Conservation (phyloP, 2,329 filamentous ascomycete species). For the Colletotrichum sojae region DNA sequence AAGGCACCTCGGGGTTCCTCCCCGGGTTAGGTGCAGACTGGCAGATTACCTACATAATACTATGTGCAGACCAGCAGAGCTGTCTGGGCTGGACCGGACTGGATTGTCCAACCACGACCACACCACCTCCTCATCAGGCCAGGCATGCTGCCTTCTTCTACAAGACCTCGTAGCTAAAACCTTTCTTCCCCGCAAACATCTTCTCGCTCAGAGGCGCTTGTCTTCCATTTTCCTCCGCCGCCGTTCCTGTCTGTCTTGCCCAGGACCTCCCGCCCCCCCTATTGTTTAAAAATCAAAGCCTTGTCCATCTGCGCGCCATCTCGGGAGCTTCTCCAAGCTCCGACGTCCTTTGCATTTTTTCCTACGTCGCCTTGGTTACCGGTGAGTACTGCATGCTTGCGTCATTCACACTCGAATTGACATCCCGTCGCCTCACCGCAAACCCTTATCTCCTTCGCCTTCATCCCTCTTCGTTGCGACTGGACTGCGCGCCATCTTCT, state of each 20-base stretch:
- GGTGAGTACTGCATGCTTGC: conserved; percentile 35
- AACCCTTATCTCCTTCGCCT: conserved; percentile 18
- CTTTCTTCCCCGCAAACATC: conserved; percentile 40
- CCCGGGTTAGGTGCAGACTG: too few relatives aligned
- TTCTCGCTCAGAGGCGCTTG: conserved; percentile 22
- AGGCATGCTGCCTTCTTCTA: conserved; percentile 24
- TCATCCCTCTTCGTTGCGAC: background rate
- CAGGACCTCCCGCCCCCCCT: conserved; percentile 23
- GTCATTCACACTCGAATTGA: conserved; percentile 34
- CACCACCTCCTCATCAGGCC: conserved; percentile 32
- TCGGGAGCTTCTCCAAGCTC: conserved; percentile 38
- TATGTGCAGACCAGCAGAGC: too few relatives aligned
- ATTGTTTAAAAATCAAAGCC: conserved; percentile 39
- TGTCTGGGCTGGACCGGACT: conserved; percentile 27
- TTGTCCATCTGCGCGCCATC: conserved; percentile 27
- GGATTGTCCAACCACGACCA: conserved; percentile 39
- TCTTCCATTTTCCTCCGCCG: conserved; percentile 14
- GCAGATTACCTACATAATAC: too few relatives aligned
- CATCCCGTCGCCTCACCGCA: background rate
- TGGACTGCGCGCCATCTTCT: background rate
- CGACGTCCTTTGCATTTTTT: conserved; percentile 23
- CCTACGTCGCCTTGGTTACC: conserved; percentile 37
- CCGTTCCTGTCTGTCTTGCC: conserved; percentile 23
- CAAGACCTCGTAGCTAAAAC: conserved; percentile 39
- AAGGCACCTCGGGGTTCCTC: conserved; percentile 16